Conservation (phyloP, 495 filamentous ascomycete species). For the Aspergillus ellipticus region DNA sequence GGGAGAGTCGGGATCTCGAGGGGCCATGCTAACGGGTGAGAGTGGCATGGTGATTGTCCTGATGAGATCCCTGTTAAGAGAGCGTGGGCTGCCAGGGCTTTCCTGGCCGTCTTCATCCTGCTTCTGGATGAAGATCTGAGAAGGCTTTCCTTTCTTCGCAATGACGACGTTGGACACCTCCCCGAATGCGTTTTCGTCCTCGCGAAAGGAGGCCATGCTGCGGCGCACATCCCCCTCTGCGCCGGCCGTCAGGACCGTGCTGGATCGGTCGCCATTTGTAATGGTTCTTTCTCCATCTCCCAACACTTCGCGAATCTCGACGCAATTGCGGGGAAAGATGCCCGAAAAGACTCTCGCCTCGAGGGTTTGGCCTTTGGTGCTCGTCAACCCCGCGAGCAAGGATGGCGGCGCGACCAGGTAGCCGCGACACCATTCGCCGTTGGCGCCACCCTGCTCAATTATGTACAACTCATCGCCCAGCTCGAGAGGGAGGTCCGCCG, state of each 20-base stretch:
- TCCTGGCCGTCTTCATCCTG: constrained; percentile 30
- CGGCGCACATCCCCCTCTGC: constrained; percentile 19
- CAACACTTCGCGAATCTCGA: constrained; percentile 76
- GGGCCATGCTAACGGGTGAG: constrained; percentile 32
- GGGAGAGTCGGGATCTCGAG: constrained; percentile 54
- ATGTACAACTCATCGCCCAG: constrained; percentile 98
- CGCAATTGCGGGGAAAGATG: constrained; percentile 91
- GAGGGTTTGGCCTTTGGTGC: constrained; percentile 85
- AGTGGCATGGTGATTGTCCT: constrained; percentile 31
- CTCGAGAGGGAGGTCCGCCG: constrained; percentile 93
- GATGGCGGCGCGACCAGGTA: constrained; percentile 94
- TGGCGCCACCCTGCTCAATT: constrained; percentile 84
- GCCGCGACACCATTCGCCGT: constrained; percentile 89
- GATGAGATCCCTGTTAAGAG: constrained; percentile 21
- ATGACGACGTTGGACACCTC: constrained; percentile 39
- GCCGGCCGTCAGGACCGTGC: constrained; percentile 20
- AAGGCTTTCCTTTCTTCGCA: constrained; percentile 40
- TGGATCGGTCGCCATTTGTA: constrained; percentile 33
- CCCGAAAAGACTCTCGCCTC: constrained; percentile 95
- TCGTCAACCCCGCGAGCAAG: constrained; percentile 86
- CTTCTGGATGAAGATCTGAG: constrained; percentile 41
- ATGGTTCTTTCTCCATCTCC: constrained; percentile 50
- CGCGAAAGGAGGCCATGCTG: constrained; percentile 29
- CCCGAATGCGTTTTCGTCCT: constrained; percentile 22
- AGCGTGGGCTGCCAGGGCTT: constrained; percentile 31